phyloP scores from a whole-genome alignment of 805 yeast species.

The Yarrowia deformans region DNA sequence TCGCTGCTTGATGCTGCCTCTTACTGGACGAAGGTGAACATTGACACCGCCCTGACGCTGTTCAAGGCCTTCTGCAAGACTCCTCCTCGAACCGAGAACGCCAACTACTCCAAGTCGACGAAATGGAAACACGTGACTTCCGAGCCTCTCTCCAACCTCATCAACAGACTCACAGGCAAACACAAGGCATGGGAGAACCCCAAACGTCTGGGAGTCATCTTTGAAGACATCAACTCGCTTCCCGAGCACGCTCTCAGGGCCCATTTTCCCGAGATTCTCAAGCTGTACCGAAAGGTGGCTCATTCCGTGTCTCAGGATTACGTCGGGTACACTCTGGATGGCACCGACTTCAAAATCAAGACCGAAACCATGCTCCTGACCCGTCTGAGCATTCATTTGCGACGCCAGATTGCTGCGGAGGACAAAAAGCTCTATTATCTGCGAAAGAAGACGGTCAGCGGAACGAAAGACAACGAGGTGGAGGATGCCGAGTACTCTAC shows the following conservation, averaged over 20 bases:
- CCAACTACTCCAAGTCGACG: neutral
- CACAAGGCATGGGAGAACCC: slow-evolving; percentile 14
- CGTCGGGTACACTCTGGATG: slow-evolving; percentile 30
- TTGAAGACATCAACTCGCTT: slow-evolving; percentile 9
- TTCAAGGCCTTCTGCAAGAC: slow-evolving; percentile 18
- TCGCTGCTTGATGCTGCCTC: slow-evolving; percentile 1
- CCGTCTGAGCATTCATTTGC: slow-evolving; percentile 1
- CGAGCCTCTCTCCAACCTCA: neutral
- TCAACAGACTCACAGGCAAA: neutral
- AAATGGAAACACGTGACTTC: neutral
- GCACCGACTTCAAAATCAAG: slow-evolving; percentile 9
- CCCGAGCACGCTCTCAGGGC: slow-evolving; percentile 20
- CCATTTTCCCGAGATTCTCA: slow-evolving; percentile 13
- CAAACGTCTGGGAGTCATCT: slow-evolving; percentile 3
- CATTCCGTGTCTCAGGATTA: slow-evolving; percentile 30
- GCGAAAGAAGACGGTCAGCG: neutral
- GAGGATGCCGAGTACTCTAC: neutral
- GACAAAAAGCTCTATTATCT: slow-evolving; percentile 6
- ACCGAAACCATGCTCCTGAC: slow-evolving; percentile 1
- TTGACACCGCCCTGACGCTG: slow-evolving; percentile 8
- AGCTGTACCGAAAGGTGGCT: slow-evolving; percentile 23
- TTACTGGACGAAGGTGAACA: slow-evolving; percentile 3
- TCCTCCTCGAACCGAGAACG: neutral
- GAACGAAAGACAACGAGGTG: neutral
- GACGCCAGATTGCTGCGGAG: neutral